Percentiles rank a stretch among this genome's conserved stretches.
Conservation (phyloP, 352 stramenopile species). For the Pythium coloratum region DNA sequence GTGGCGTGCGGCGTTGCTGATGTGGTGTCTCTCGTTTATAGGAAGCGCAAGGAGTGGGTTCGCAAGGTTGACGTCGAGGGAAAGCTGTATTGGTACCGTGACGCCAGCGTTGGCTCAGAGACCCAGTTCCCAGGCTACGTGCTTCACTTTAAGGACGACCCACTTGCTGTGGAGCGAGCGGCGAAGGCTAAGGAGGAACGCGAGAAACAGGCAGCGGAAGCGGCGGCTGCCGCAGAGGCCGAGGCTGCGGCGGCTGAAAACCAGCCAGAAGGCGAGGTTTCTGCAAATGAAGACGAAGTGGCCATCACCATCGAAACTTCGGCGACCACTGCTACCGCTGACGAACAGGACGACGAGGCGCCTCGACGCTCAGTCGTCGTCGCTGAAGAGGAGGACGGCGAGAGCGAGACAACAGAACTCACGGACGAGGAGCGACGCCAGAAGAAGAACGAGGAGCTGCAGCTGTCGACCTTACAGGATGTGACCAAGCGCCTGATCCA, state of each 20-base stretch:
- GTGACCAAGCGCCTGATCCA: not conserved
- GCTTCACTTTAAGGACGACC: slow-evolving; percentile 12
- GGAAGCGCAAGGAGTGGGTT: slow-evolving; percentile 30
- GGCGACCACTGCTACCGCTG: not conserved
- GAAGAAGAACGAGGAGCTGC: slow-evolving; percentile 3
- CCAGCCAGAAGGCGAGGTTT: slow-evolving; percentile 11
- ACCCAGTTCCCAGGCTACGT: slow-evolving; percentile 11
- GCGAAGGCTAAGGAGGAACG: not conserved
- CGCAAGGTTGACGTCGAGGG: slow-evolving; percentile 25
- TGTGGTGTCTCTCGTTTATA: not conserved
- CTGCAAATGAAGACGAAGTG: not conserved
- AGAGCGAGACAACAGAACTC: not conserved
- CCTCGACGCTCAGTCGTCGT: not conserved
- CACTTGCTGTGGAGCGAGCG: not conserved
- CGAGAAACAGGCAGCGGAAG: not conserved
- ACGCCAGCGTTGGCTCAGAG: not conserved
- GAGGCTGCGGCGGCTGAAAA: not conserved
- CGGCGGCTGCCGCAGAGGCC: not conserved
- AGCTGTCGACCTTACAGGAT: slow-evolving; percentile 1
- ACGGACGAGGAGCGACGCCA: slow-evolving; percentile 6
- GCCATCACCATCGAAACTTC: slow-evolving; percentile 7
- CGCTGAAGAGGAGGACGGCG: not conserved
- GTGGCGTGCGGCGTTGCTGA: not conserved
- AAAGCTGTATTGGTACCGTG: slow-evolving; percentile 23
- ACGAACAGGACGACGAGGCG: not conserved